Base-by-base conservation (phyloP, 1,284 basidiomycete species). In the Leccinum cinnamomeum region DNA sequence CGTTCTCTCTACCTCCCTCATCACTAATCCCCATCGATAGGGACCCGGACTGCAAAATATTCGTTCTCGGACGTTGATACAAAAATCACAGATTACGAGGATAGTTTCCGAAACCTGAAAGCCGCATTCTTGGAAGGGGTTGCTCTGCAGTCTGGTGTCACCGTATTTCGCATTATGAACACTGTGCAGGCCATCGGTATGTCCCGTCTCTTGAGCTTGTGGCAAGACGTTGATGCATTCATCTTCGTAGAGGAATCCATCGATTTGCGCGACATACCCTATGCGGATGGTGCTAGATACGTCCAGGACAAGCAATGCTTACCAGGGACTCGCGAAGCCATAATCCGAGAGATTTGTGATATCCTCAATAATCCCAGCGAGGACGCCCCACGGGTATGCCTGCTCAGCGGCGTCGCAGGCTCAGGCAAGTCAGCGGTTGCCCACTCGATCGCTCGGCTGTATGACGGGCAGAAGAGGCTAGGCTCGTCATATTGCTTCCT, bases 401-500 rank as follows among this genome's bases (percentile, higher is more conserved):
- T 71, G 0, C 69, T 69, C n/a, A 71, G 67, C 14, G 69, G 67
- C 0, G 65, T 69, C 20, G 63, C 65, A 0, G 68, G 67, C 11
- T 69, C 66, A 1, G 67, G 69, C 6, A 71, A 71, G 12, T 69
- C 69, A 1, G 62, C 68, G 1, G 48, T 68, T 6, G 65, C 68
- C 1, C 69, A 68, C 18, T 69, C 68, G 7, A 71, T 68, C 20
- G 65, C 69, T 33, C 60, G 57, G 20, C 33, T 70, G n/a, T 69
- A 71, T 28, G 69, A 71, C 2, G 68, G 50, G 5, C 68, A 69
- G 60, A 16, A 60, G 35, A 61, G 68, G 25, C 37, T 69, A 2
- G 68, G 62, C 14, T 71, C 68, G 5, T 71, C 66, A 12, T 69
- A 64, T 11, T 71, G 68, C 50, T 69, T 69, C 51, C 46, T 62